A percentile compares a stretch with the other conserved stretches of the same genome.
These are phyloP conservation scores for Dalbergia cochinchinensis DNA, from an alignment of 306 rosid genomes.

Conservation along the genomic window DNA sequence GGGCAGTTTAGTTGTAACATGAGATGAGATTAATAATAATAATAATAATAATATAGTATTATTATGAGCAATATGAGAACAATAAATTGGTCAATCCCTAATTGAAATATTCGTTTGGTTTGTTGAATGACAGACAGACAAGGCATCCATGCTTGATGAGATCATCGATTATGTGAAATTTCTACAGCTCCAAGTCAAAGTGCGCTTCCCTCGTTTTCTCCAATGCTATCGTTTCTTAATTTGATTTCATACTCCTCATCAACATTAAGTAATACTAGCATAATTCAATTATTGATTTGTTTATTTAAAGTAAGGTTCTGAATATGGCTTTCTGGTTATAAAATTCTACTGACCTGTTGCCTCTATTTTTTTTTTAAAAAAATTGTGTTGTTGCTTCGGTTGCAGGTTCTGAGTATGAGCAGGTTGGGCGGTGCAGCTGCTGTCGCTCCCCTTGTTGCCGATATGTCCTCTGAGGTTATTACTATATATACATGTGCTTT, in stretches of 20 bases:
- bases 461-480: slow-evolving; percentile 77
- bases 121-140: slow-evolving; percentile 89
- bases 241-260: neutral
- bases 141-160: slow-evolving; percentile 99
- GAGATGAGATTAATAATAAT: neutral
- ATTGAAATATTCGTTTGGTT: slow-evolving; percentile 23
- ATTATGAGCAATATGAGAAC: neutral
- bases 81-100: neutral
- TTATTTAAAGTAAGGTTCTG: neutral
- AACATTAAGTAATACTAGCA: neutral
- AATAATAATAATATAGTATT: neutral
- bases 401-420: slow-evolving; percentile 98
- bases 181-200: slow-evolving; percentile 98
- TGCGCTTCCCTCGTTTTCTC: slow-evolving; percentile 35
- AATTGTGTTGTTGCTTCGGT: neutral
- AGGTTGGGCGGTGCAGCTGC: slow-evolving; percentile 97
- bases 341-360: slow-evolving; percentile 19
- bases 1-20: slow-evolving; percentile 13
- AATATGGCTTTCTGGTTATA: neutral
- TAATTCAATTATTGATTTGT: slow-evolving; percentile 5
- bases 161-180: slow-evolving; percentile 96
- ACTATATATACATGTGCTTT: neutral
- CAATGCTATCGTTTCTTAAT: neutral
- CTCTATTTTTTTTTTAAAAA: neutral
- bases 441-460: slow-evolving; percentile 90